Base-by-base conservation (phyloP, 2,329 filamentous ascomycete genomes). In the Dactylellina haptotyla region DNA sequence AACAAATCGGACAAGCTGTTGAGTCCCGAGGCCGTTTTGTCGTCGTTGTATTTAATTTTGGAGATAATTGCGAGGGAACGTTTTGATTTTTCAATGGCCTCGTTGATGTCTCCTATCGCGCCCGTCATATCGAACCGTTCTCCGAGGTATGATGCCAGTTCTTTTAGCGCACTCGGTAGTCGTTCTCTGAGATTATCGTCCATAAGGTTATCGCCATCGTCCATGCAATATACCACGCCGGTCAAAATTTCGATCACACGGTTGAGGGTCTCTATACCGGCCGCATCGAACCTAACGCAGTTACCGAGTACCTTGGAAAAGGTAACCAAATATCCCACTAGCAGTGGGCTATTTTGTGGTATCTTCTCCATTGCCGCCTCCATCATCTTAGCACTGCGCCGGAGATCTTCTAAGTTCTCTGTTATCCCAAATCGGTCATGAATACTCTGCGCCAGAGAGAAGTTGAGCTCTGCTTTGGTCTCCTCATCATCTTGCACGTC, bases 71-170 rank as follows among this genome's bases (percentile, higher is more conserved):
- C 32, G n/a, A 37, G 2, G 20, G 43, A 48, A 23, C 43, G n/a
- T 20, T 14, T 48, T 48, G n/a, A 16, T 25, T 2, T 48, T 48
- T 23, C 20, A 20, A 48, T 48, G 18, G 43, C 43, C 6, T 48
- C 23, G 14, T 48, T 23, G 43, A 48, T 23, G 20, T 48, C 43
- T 48, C 20, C 43, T 3, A 48, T 48, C 2, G 43, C 43, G 9
- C 43, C 43, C 14, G 43, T 48, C 2, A 9, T 16, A 3, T 20
- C 16, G 14, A 53, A 53, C 14, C 26, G 48, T 2, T 2, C 48
- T 28, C 48, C 48, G 10, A 53, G 48, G 18, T 28, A 53, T 16
- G 18, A n/a, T 53, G 48, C 48, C 14, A 53, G 26, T 53, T 53
- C 14, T n/a, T 32, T 3, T 32, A 53, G 25, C 25, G 48, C 20